phyloP scores from a whole-genome alignment of 2,329 filamentous ascomycete species.

The Fusarium compactum region DNA sequence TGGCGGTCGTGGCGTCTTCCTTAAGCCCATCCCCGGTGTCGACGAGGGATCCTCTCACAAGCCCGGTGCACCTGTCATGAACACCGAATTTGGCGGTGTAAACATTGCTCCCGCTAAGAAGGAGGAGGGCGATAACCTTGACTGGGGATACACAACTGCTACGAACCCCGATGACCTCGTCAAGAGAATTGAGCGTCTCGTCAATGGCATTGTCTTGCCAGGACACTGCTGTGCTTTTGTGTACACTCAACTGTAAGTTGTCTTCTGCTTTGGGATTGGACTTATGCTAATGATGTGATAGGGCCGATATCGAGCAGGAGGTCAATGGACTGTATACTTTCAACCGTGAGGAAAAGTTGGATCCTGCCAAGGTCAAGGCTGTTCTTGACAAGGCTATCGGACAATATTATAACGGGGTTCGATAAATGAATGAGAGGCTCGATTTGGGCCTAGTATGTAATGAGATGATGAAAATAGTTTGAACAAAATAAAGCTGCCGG shows the following conservation, averaged over 20 bases:
- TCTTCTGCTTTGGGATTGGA: not conserved
- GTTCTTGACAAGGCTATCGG: constrained; percentile 67
- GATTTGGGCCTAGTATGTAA: not conserved
- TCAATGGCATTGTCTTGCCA: constrained; percentile 67
- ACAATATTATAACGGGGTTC: constrained; percentile 57
- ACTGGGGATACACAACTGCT: constrained; percentile 78
- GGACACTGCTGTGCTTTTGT: constrained; percentile 73
- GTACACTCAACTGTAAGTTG: constrained; percentile 72
- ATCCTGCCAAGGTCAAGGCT: constrained; percentile 66
- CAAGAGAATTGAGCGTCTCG: constrained; percentile 67
- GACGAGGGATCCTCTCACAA: constrained; percentile 65
- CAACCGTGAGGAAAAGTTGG: constrained; percentile 71
- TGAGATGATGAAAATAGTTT: not conserved
- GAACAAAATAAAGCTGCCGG: not conserved
- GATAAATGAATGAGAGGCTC: not conserved
- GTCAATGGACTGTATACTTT: constrained; percentile 75
- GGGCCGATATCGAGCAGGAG: constrained; percentile 74
- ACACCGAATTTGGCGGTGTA: constrained; percentile 76
- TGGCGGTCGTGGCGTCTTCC: constrained; percentile 65
- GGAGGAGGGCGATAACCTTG: constrained; percentile 56
- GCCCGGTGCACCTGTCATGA: constrained; percentile 70
- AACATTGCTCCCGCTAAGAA: constrained; percentile 68
- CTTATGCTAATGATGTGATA: constrained; percentile 39
- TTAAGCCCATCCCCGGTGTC: constrained; percentile 55
- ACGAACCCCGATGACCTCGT: constrained; percentile 70